Conservation (phyloP, 2,329 filamentous ascomycete genomes). For the Fusarium sp. region DNA sequence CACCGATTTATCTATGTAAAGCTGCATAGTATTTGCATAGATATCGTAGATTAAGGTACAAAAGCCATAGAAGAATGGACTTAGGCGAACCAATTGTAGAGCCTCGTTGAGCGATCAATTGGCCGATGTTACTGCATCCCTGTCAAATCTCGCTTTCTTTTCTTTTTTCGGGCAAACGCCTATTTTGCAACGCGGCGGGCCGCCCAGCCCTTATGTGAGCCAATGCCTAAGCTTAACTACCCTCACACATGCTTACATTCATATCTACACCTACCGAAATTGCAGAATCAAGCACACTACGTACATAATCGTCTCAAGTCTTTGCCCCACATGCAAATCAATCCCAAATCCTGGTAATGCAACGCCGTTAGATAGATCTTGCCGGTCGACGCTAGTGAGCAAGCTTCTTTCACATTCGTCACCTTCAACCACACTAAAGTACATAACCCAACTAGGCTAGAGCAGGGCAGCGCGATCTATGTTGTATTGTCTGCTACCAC, state of each 20-base stretch:
- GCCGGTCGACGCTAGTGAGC: slow-evolving; percentile 10
- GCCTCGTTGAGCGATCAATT: background rate
- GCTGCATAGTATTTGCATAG: slow-evolving; percentile 7
- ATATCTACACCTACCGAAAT: slow-evolving; percentile 1
- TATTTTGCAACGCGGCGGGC: slow-evolving; percentile 29
- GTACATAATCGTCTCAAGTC: slow-evolving; percentile 7
- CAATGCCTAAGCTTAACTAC: slow-evolving; percentile 5
- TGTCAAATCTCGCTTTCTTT: slow-evolving; percentile 39
- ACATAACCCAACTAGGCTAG: background rate
- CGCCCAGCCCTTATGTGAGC: slow-evolving; percentile 21
- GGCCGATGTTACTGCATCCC: slow-evolving; percentile 23
- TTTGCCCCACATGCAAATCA: background rate
- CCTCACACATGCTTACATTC: background rate
- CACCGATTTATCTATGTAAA: background rate
- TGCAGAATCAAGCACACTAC: background rate
- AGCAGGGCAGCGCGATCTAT: slow-evolving; percentile 15
- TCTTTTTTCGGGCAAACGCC: slow-evolving; percentile 12
- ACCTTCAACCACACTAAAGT: background rate
- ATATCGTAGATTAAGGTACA: background rate
- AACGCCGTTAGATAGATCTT: slow-evolving; percentile 37
- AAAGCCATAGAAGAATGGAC: background rate
- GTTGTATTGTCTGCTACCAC: slow-evolving; percentile 7
- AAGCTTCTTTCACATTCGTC: slow-evolving; percentile 16
- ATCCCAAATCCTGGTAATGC: slow-evolving; percentile 23
- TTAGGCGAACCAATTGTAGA: background rate